A percentile compares a stretch with the other conserved stretches of the same genome.
These are phyloP conservation scores for Prunus armeniaca DNA, from an alignment of 306 rosid species.

Conservation along the genomic window DNA sequence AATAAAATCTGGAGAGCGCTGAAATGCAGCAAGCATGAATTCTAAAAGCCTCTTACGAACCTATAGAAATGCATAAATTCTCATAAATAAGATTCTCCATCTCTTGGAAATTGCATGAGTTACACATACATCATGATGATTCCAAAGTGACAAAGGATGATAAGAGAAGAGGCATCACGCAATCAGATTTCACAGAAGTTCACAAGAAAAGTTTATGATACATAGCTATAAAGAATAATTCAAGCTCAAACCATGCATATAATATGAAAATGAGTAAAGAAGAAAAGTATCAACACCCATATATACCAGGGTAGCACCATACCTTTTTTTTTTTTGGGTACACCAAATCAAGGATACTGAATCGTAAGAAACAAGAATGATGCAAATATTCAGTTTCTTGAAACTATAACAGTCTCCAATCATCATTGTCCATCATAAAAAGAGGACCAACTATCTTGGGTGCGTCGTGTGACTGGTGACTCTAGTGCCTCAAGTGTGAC, in stretches of 20 bases:
- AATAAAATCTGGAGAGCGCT: constrained; percentile 73
- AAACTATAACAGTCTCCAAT: background rate
- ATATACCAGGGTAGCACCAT: background rate
- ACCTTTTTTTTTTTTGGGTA: background rate
- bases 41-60: constrained; percentile 80
- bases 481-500: background rate
- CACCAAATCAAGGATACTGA: background rate
- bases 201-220: background rate
- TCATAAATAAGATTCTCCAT: background rate
- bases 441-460: background rate
- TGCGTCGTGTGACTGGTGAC: background rate
- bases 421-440: background rate
- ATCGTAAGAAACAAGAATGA: background rate
- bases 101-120: background rate
- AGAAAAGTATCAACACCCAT: background rate
- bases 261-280: background rate
- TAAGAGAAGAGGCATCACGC: background rate
- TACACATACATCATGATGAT: background rate
- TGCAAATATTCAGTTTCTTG: background rate
- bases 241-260: background rate
- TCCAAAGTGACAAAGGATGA: constrained; percentile 1
- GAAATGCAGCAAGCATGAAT: constrained; percentile 89
- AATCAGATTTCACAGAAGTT: background rate
- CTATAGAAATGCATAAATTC: constrained; percentile 39
- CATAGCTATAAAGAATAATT: background rate